Conservation (phyloP, 495 filamentous ascomycete species). For the Geoglossum glabrum region DNA sequence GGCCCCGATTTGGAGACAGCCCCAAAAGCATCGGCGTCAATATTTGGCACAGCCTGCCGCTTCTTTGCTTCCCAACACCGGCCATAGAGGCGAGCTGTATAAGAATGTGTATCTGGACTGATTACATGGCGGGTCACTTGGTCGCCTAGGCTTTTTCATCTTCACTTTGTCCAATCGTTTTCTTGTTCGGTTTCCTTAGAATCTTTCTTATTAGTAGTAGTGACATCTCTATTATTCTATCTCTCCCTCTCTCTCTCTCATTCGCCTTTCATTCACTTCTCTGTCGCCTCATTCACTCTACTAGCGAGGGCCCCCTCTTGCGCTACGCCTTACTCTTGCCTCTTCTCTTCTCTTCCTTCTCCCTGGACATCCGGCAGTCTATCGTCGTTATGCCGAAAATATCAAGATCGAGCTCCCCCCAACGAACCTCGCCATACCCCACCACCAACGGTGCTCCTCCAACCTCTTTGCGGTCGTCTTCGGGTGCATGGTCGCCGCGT, state of each 20-base stretch:
- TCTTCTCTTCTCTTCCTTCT: not conserved
- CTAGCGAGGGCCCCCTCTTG: not conserved
- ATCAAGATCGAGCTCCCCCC: not conserved
- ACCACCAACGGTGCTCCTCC: not conserved
- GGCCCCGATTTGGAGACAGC: not conserved
- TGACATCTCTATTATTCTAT: too few relatives aligned
- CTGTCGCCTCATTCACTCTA: not conserved
- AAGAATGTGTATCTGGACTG: not conserved
- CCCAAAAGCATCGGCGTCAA: not conserved
- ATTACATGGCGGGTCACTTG: not conserved
- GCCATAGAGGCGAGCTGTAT: not conserved
- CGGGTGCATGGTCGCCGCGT: constrained; percentile 38
- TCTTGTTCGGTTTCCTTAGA: not conserved
- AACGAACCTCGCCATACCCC: not conserved
- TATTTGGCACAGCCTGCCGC: not conserved
- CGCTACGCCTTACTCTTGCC: not conserved
- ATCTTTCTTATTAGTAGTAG: too few relatives aligned
- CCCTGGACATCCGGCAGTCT: not conserved
- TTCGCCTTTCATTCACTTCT: not conserved
- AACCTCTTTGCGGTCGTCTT: constrained; percentile 22
- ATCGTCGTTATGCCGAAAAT: not conserved
- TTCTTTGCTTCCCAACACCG: not conserved
- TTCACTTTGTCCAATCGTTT: not conserved
- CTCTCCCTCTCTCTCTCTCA: too few relatives aligned
- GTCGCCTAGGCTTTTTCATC: not conserved